Conservation (phyloP, 768 basidiomycete species). For the Lentinula sp. region DNA sequence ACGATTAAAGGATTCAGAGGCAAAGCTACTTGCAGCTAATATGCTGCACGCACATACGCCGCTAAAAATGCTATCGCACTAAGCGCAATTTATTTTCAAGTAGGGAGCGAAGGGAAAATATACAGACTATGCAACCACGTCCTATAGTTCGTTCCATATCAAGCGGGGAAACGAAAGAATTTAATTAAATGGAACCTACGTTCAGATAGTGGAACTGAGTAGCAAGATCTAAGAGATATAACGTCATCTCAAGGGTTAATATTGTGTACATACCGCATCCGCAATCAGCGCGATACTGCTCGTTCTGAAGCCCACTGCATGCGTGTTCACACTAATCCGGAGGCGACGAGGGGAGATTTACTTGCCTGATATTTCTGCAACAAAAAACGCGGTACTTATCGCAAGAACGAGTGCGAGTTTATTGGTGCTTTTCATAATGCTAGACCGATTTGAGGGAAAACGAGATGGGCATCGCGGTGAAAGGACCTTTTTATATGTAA, state of each 20-base stretch:
- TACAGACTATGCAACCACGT: slow-evolving; percentile 41
- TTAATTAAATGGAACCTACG: slow-evolving; percentile 22
- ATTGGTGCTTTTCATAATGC: slow-evolving; percentile 40
- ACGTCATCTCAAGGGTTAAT: neutral
- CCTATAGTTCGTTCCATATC: slow-evolving; percentile 18
- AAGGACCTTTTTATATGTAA: neutral
- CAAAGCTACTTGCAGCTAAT: neutral
- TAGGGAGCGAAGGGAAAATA: neutral
- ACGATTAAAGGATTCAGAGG: neutral
- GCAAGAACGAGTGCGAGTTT: slow-evolving; percentile 39
- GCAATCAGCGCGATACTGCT: slow-evolving; percentile 51
- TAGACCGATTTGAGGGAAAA: neutral
- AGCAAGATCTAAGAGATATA: slow-evolving; percentile 5
- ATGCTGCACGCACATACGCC: slow-evolving; percentile 30
- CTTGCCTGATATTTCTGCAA: slow-evolving; percentile 38
- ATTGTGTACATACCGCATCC: slow-evolving; percentile 38
- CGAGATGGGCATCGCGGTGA: neutral
- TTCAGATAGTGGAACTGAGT: slow-evolving; percentile 50
- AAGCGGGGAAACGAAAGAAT: neutral
- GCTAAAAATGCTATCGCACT: slow-evolving; percentile 42
- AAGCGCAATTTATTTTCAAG: neutral
- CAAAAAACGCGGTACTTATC: slow-evolving; percentile 42
- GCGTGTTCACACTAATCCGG: neutral
- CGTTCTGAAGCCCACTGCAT: slow-evolving; percentile 46
- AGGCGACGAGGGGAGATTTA: neutral